Evolutionary conservation across 345 rosid species (phyloP).

Genomic region (Hibiscus trionum): DNA sequence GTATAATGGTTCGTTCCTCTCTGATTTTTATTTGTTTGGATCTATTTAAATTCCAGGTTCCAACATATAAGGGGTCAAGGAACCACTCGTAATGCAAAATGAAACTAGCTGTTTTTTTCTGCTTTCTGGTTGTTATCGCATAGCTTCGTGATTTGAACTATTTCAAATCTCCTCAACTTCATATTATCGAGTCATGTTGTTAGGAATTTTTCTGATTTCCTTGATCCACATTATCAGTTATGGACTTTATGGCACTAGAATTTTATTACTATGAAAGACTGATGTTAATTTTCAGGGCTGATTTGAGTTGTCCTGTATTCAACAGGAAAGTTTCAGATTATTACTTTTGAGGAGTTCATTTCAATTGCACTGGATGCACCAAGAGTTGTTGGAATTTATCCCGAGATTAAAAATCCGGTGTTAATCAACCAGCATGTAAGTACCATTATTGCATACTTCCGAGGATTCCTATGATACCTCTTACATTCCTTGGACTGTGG

Average conservation of each 20-base stretch:
- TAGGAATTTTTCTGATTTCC: neutral
- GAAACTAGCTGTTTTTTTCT: neutral
- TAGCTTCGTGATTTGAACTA: neutral
- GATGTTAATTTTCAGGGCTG: neutral
- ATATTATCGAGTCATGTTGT: neutral
- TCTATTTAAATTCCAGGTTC: neutral
- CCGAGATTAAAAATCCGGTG: constrained; percentile 91
- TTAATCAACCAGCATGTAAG: constrained; percentile 77
- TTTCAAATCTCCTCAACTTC: neutral
- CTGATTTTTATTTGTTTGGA: constrained; percentile 8
- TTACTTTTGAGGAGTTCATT: constrained; percentile 84
- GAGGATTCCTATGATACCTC: neutral
- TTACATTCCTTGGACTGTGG: neutral
- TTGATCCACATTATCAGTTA: neutral
- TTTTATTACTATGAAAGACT: neutral
- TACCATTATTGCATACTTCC: neutral
- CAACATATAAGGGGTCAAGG: neutral
- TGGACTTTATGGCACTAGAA: neutral
- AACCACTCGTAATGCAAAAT: neutral
- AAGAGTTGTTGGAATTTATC: constrained; percentile 91
- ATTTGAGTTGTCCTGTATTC: neutral
- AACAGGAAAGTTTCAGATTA: constrained; percentile 68
- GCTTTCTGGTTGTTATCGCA: neutral
- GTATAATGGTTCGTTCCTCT: constrained; percentile 57
- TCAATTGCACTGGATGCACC: constrained; percentile 76